These are phyloP conservation scores for Cladosporium sphaerospermum DNA, from an alignment of 2,329 filamentous ascomycete species.

Conservation along the genomic window DNA sequence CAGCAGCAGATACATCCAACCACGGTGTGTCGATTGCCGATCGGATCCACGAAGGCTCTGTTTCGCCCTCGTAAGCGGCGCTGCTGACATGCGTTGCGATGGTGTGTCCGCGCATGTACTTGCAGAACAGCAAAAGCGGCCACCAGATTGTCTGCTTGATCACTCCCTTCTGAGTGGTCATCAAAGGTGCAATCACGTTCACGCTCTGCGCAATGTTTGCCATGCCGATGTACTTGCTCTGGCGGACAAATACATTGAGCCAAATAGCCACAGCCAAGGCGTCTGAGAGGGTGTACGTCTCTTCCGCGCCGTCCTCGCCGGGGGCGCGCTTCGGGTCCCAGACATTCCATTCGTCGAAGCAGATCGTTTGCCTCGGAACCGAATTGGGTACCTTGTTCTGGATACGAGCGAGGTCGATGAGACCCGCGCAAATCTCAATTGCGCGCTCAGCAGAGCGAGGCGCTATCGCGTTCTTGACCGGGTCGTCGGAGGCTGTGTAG, in stretches of 20 bases:
- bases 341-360: conserved; percentile 82
- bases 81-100: conserved; percentile 60
- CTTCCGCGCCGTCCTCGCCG: conserved; percentile 66
- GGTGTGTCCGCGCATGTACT: conserved; percentile 67
- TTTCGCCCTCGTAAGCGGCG: conserved; percentile 60
- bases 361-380: conserved; percentile 62
- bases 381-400: conserved; percentile 57
- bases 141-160: conserved; percentile 70
- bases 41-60: conserved; percentile 59
- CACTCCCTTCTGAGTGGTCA: conserved; percentile 61
- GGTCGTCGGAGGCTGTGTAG: conserved; percentile 57
- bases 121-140: conserved; percentile 62
- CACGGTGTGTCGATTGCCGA: conserved; percentile 63
- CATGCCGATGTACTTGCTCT: conserved; percentile 67
- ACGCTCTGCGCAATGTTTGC: conserved; percentile 72
- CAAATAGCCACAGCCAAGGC: conserved; percentile 68
- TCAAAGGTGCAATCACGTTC: conserved; percentile 71
- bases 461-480: conserved; percentile 53
- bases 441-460: conserved; percentile 66
- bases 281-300: conserved; percentile 67
- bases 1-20: conserved; percentile 59
- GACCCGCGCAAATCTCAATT: conserved; percentile 60
- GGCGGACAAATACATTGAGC: conserved; percentile 70
- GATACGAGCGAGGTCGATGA: conserved; percentile 69
- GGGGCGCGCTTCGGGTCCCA: conserved; percentile 69